Base-by-base conservation (phyloP, 129 eudicot genomes). In the Pulicaria dysenterica region DNA sequence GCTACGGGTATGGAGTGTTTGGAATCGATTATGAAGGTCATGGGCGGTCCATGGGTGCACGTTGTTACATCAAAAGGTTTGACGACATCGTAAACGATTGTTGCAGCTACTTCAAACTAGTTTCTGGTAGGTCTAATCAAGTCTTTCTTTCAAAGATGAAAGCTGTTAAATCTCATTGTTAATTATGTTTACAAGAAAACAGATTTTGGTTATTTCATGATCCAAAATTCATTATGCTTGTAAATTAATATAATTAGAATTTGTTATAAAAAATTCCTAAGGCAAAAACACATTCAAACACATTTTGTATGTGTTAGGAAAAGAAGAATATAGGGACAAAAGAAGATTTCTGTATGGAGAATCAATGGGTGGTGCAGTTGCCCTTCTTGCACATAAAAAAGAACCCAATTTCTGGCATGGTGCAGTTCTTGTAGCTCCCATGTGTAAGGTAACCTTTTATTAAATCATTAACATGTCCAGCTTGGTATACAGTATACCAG, bases 281-380 rank as follows among this genome's bases (percentile, higher is more conserved):
- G n/a, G n/a, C n/a, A n/a, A n/a, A n/a, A n/a, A n/a, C n/a, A n/a
- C n/a, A n/a, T n/a, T n/a, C n/a, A n/a, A n/a, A n/a, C n/a, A n/a
- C n/a, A n/a, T 17, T 44, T 47, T 16, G 13, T 47, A 12, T 37
- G 37, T 50, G 40, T 43, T 86, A 90, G 97, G 69, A n/a, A 78
- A 77, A 58, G 81, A 79, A 36, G 97, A 90, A 68, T 90, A 95
- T 59, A 77, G 45, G 71, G 83, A 73, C 5, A 90, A 90, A 60
- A 85, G 53, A 69, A 87, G 91, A 80, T 94, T 90, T 58, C 68
- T 94, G 51, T 94, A 94, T 50, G 98, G 98, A 37, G 98, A 94
- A 70, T 94, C 98, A 12, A 94, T 94, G 98, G 98, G 98, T 55
- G 98, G 97, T 53, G 98, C 97, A 50, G 96, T 95, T 40, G 91